Conservation (phyloP, 1,284 basidiomycete species). For the Sanguinoderma infundibulare region DNA sequence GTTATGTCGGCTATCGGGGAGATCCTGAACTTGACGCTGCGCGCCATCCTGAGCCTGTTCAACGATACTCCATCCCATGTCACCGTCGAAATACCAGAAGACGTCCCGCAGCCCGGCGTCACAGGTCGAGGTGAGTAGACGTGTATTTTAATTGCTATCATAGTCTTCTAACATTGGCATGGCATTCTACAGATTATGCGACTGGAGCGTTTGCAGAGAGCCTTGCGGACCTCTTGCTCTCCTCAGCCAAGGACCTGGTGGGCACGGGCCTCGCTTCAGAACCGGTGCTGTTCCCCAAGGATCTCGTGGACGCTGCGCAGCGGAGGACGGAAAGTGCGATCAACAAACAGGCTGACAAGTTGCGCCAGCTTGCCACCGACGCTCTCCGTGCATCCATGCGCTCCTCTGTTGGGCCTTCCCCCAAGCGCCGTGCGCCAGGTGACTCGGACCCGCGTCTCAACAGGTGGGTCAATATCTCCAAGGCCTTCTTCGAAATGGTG, state of each 20-base stretch:
- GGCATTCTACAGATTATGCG: slow-evolving; percentile 51
- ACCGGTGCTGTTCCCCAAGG: slow-evolving; percentile 34
- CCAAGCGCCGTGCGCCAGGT: slow-evolving; percentile 31
- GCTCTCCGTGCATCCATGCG: slow-evolving; percentile 14
- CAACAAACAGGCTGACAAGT: slow-evolving; percentile 17
- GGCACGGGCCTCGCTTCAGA: slow-evolving; percentile 24
- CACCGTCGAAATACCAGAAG: slow-evolving; percentile 43
- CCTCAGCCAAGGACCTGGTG: slow-evolving; percentile 39
- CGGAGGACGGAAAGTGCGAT: slow-evolving; percentile 26
- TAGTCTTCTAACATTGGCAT: background rate
- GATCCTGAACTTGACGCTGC: slow-evolving; percentile 24
- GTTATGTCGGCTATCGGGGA: slow-evolving; percentile 44
- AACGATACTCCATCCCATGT: slow-evolving; percentile 20
- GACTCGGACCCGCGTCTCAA: slow-evolving; percentile 26
- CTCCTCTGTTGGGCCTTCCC: slow-evolving; percentile 19
- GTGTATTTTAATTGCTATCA: background rate
- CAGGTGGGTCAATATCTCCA: slow-evolving; percentile 12
- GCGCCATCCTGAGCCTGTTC: slow-evolving; percentile 28
- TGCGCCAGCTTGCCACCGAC: slow-evolving; percentile 27
- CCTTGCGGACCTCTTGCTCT: slow-evolving; percentile 46
- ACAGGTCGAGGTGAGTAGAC: slow-evolving; percentile 52
- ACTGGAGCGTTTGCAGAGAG: slow-evolving; percentile 54
- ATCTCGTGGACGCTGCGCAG: slow-evolving; percentile 36
- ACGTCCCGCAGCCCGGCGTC: slow-evolving; percentile 53
- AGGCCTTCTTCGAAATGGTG: background rate